Conservation (phyloP, 2,329 filamentous ascomycete species). For the Hirsutella thompsonii region DNA sequence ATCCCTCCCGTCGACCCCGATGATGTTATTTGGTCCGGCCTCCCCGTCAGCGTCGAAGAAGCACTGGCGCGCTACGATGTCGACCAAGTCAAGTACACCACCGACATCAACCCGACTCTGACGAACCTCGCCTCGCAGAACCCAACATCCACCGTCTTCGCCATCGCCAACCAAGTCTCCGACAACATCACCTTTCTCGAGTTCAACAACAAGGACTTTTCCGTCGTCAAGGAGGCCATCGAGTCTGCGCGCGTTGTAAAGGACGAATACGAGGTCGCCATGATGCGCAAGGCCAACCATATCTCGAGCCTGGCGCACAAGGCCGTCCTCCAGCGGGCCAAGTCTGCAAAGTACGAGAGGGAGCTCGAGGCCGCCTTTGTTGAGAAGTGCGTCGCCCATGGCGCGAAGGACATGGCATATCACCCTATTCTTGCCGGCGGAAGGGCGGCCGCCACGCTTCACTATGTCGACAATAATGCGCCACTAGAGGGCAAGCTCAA, state of each 20-base stretch:
- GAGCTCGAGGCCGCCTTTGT: constrained; percentile 76
- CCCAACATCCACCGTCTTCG: constrained; percentile 44
- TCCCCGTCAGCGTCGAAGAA: constrained; percentile 66
- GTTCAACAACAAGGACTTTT: constrained; percentile 51
- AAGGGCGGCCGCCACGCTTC: constrained; percentile 68
- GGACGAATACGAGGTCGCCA: constrained; percentile 60
- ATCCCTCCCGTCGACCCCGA: constrained; percentile 84
- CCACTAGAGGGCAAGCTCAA: constrained; percentile 60
- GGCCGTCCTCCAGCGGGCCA: constrained; percentile 47
- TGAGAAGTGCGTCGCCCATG: constrained; percentile 59
- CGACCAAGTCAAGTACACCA: constrained; percentile 61
- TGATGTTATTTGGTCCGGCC: constrained; percentile 83
- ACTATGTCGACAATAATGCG: constrained; percentile 73
- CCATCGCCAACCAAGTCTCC: constrained; percentile 67
- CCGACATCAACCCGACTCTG: constrained; percentile 64
- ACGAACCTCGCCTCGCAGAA: constrained; percentile 32
- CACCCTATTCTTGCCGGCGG: constrained; percentile 75
- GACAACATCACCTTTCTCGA: constrained; percentile 57
- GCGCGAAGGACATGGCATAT: constrained; percentile 76
- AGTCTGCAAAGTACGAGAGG: constrained; percentile 58
- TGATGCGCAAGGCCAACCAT: constrained; percentile 59
- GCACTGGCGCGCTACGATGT: constrained; percentile 69
- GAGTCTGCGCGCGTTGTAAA: constrained; percentile 59
- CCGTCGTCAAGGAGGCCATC: constrained; percentile 46
- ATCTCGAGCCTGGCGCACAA: constrained; percentile 57